Evolutionary conservation across 164 flowering plant species (phyloP), one percentile per base, ranked within the genome.

Genomic region (Chloranthus sessilifolius): DNA sequence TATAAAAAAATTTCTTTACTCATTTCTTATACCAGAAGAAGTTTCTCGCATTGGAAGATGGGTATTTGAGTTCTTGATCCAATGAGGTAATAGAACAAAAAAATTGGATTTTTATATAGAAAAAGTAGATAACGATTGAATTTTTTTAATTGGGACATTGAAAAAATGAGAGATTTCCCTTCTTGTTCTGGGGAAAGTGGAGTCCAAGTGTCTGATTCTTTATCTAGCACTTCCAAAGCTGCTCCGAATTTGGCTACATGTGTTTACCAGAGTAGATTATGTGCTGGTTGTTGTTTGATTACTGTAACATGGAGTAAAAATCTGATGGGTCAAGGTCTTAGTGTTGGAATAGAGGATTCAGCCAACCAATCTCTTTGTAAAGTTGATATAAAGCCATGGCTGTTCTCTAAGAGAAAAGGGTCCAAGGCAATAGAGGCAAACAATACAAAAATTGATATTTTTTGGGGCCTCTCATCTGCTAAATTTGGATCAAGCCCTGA

Each of bases 141-240:
- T n/a, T n/a, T n/a, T n/a, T n/a, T n/a, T n/a, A n/a, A n/a, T n/a
- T n/a, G n/a, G n/a, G n/a, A n/a, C n/a, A n/a, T n/a, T 17, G 16
- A 38, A 27, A 68, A 50, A 47, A 84, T 84, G 92, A 84, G 80
- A 50, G 92, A 84, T 64, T 84, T 79, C 39, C 88, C 83, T n/a
- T 77, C 88, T 52, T 84, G 88, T 65, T 84, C 79, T 59, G 85
- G 88, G 27, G 92, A 84, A 61, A 84, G 66, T 69, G 88, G 80
- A 9, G 88, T 81, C 30, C 92, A 84, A 58, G 76, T 84, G n/a
- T 83, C 88, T 6, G 92, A 84, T 68, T 78, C 81, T 52, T 83
- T 81, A 7, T 78, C 85, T 4, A 66, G 46, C 42, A 17, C 69
- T 14, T 54, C 64, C 45, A 81, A 31, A 51, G 43, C 65, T 55